phyloP scores from a whole-genome alignment of 768 basidiomycete species.

The Crassisporium funariophilum region DNA sequence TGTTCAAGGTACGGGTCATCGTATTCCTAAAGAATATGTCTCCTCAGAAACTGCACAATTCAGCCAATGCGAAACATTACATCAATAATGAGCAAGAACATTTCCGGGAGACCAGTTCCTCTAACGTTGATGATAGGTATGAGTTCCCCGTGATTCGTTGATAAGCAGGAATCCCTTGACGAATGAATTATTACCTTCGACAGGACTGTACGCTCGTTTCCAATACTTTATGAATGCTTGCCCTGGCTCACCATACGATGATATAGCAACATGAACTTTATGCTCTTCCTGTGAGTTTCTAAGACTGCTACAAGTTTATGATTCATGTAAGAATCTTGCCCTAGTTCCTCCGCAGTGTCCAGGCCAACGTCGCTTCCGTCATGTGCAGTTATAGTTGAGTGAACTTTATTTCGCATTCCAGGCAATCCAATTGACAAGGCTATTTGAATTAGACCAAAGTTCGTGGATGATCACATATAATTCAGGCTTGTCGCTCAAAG shows the following conservation, averaged over 20 bases:
- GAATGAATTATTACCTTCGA: no score
- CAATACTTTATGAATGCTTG: not conserved
- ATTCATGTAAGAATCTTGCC: not conserved
- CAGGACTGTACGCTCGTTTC: conserved; percentile 35
- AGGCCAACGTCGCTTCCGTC: conserved; percentile 64
- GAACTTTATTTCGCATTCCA: not conserved
- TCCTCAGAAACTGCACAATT: not conserved
- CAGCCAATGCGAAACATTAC: conserved; percentile 46
- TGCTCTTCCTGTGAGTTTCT: conserved; percentile 43
- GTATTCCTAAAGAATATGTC: not conserved
- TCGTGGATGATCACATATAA: not conserved
- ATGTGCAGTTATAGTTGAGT: conserved; percentile 66
- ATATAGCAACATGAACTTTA: conserved; percentile 60
- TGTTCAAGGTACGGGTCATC: conserved; percentile 39
- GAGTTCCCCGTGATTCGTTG: no score
- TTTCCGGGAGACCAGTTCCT: conserved; percentile 41
- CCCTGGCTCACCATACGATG: conserved; percentile 1
- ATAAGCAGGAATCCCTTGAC: no score
- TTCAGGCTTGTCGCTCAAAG: not conserved
- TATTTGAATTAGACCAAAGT: conserved; percentile 48
- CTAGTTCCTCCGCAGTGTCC: conserved; percentile 57
- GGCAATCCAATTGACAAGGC: no score
- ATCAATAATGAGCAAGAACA: conserved; percentile 56
- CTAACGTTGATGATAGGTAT: conserved; percentile 48
- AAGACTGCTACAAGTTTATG: not conserved